Conservation (phyloP, 805 yeast genomes). For the Candida schatavii region DNA sequence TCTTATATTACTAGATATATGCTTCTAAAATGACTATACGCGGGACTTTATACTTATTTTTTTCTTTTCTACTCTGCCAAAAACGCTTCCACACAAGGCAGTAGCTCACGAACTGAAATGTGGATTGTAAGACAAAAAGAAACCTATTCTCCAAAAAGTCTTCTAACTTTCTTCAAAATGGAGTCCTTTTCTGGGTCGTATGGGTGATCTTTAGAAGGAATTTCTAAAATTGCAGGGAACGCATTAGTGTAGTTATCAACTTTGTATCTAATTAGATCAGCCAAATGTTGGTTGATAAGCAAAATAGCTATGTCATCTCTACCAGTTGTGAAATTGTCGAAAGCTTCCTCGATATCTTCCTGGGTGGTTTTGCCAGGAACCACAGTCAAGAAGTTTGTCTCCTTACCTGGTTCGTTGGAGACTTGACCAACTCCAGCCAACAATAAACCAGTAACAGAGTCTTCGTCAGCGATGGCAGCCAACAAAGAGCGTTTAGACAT, state of each 20-base stretch:
- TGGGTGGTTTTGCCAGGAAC: conserved; percentile 70
- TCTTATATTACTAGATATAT: no score
- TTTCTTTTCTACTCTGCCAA: background rate
- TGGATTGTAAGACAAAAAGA: background rate
- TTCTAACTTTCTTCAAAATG: conserved; percentile 88
- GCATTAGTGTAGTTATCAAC: conserved; percentile 86
- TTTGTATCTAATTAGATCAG: conserved; percentile 79
- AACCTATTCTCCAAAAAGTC: conserved; percentile 83
- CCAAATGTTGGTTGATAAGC: conserved; percentile 90
- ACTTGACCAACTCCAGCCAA: conserved; percentile 95
- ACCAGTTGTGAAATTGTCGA: conserved; percentile 64
- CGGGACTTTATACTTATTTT: no score
- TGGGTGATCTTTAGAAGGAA: conserved; percentile 98
- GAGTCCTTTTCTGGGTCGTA: conserved; percentile 98
- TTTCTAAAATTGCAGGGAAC: conserved; percentile 94
- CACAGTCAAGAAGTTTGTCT: conserved; percentile 81
- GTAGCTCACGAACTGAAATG: background rate
- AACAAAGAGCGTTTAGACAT: conserved; percentile 73
- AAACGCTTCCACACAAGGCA: background rate
- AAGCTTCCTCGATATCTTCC: conserved; percentile 72
- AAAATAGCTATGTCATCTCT: conserved; percentile 92
- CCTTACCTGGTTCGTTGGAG: conserved; percentile 53
- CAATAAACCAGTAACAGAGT: conserved; percentile 91
- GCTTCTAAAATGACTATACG: background rate
- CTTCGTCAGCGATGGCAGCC: conserved; percentile 97